Evolutionary conservation across 129 eudicot species (phyloP), one percentile per base, ranked within the genome.

Genomic region (Scalesia atractyloides): DNA sequence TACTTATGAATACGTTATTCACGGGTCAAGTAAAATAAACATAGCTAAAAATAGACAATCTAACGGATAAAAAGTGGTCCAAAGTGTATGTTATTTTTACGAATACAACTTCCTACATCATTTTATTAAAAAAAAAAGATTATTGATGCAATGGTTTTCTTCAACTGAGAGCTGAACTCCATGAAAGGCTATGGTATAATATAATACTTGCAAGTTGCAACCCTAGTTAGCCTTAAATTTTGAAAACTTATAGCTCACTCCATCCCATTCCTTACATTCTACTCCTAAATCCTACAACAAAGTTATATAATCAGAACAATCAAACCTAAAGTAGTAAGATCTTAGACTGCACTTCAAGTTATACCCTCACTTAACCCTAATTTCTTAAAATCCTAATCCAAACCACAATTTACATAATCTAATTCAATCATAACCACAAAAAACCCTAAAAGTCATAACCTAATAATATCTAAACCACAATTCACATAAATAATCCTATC

Each of bases 271-370:
- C 82, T 47, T 71, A 13, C 37, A 58, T 60, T 48, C 56, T 37
- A 65, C 73, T 76, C 75, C 37, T 47, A 9, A 63, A 51, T 70
- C 82, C 33, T 71, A 44, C 20, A 56, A 16, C 41, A 63, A 70
- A 70, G 11, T 2, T 24, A 52, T 14, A 70, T 17, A 71, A 44
- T 26, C 53, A 56, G 37, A 71, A 44, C 53, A 64, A 50, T 46
- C 61, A 50, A 53, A 20, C 54, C 46, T 63, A 8, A 51, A 4
- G 3, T 30, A 30, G 34, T 30, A 30, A 30, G 12, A 13, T 34
- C 79, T 64, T 64, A 41, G 39, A 36, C 34, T 15, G 64, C 72
- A 64, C 64, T 74, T 64, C 71, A 74, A 74, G 20, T 36, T 51
- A 52, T 9, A 37, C 3, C 49, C 26, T 30, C 44, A 69, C 1